Base-by-base conservation (phyloP, 129 eudicot species). In the Solidago caesia region DNA sequence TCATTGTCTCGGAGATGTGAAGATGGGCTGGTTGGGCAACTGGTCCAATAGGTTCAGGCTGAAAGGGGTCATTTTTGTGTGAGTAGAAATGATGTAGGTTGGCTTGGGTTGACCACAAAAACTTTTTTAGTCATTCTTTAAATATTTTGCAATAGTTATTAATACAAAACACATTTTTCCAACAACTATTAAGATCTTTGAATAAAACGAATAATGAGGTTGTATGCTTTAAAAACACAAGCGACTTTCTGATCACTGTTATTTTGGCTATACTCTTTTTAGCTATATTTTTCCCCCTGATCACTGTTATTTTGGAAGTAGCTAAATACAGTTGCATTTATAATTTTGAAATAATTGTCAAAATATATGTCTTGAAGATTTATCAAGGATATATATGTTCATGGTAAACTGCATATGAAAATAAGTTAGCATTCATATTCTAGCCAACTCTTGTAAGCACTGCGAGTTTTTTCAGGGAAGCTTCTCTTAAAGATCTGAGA, bases 401-500 rank as follows among this genome's bases (percentile, higher is more conserved):
- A 62, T 62, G 43, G 43, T 60, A 62, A 33, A 44, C 44, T 45
- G 25, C 21, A 21, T 29, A 72, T 72, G 66, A 57, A 72, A 57
- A n/a, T 43, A 57, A 43, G 12, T 49, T 12, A 16, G 27, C 62
- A 8, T 43, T 60, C 33, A 26, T 44, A 72, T 44, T 43, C 21
- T 47, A 55, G 69, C 6, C 58, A 39, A 68, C 27, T 62, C 59
- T 15, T 63, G 43, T 61, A 73, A 44, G 51, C 49, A 44, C 2
- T 76, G 61, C 56, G 70, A 33, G 55, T 72, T 82, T 68, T 63
- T 79, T 49, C 85, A 92, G 96, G 91, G 98, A 93, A 43, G 72
- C 96, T 67, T 83, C 97, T 70, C 80, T 93, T 9, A 83, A 87
- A 77, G 98, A 93, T 86, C 77, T 90, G 59, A 86, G 96, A 82